These are phyloP conservation scores for Hypoxylon fragiforme DNA, from an alignment of 495 filamentous ascomycete species.

Conservation along the genomic window DNA sequence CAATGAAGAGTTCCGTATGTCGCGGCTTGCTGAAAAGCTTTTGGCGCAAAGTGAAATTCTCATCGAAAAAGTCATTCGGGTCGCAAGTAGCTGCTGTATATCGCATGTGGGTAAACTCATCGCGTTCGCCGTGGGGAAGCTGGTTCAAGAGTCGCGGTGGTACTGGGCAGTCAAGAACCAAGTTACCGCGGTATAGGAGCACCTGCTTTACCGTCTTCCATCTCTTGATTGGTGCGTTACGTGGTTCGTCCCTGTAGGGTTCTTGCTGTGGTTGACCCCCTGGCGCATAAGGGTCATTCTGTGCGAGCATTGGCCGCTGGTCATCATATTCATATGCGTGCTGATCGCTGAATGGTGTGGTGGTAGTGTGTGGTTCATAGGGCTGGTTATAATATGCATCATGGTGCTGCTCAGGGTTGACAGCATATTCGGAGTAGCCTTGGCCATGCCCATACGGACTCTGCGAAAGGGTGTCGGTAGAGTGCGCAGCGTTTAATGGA, in stretches of 20 bases:
- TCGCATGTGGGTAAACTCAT: conserved; percentile 99
- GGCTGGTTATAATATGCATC: conserved; percentile 84
- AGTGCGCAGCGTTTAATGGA: conserved; percentile 60
- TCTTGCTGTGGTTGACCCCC: conserved; percentile 43
- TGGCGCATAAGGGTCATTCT: conserved; percentile 48
- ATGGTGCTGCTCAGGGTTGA: conserved; percentile 82
- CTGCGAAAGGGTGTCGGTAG: conserved; percentile 67
- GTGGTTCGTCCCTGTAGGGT: conserved; percentile 52
- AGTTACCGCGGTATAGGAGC: conserved; percentile 92
- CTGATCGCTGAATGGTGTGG: conserved; percentile 53
- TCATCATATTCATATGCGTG: conserved; percentile 58
- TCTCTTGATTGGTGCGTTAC: conserved; percentile 69
- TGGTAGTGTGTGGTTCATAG: conserved; percentile 65
- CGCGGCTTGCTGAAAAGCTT: conserved; percentile 90
- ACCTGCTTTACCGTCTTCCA: conserved; percentile 99
- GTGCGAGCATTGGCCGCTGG: conserved; percentile 53
- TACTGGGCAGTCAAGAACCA: conserved; percentile 96
- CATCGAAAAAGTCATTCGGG: conserved; percentile 79
- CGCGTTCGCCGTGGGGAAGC: conserved; percentile 85
- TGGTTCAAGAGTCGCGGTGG: conserved; percentile 85
- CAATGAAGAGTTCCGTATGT: conserved; percentile 96
- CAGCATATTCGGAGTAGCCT: conserved; percentile 68
- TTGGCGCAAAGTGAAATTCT: conserved; percentile 93
- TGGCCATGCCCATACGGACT: conserved; percentile 70
- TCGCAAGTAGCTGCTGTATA: conserved; percentile 98